Conservation (phyloP, 2,329 filamentous ascomycete genomes). For the Claviceps humidiphila region DNA sequence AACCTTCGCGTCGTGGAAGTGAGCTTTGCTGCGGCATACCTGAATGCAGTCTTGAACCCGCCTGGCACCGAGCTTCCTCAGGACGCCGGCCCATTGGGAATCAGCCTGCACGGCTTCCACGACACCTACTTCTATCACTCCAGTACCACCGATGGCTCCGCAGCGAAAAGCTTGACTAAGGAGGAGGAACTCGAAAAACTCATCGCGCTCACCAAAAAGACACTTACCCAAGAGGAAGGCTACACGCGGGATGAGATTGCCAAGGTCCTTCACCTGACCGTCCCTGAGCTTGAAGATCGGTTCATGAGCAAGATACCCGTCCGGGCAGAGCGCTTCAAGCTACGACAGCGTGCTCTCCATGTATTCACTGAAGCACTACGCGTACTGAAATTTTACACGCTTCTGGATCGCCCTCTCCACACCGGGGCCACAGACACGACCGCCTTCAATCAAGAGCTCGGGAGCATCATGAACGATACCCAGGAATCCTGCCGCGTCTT, state of each 20-base stretch:
- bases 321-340: slow-evolving; percentile 73
- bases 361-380: slow-evolving; percentile 83
- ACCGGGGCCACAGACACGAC: slow-evolving; percentile 36
- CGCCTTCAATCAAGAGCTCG: slow-evolving; percentile 54
- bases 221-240: slow-evolving; percentile 65
- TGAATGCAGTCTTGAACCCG: slow-evolving; percentile 45
- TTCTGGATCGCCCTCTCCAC: slow-evolving; percentile 46
- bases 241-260: slow-evolving; percentile 85
- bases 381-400: slow-evolving; percentile 68
- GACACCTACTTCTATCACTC: slow-evolving; percentile 57
- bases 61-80: slow-evolving; percentile 48
- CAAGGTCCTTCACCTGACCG: slow-evolving; percentile 51
- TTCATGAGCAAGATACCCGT: slow-evolving; percentile 87
- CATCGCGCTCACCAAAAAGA: slow-evolving; percentile 53
- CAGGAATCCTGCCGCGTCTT: slow-evolving; percentile 76
- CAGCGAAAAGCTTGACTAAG: slow-evolving; percentile 30
- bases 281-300: slow-evolving; percentile 57
- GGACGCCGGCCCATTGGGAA: slow-evolving; percentile 71
- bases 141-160: slow-evolving; percentile 22
- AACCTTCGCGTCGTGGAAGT: slow-evolving; percentile 95
- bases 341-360: slow-evolving; percentile 77
- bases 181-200: slow-evolving; percentile 62
- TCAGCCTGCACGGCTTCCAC: slow-evolving; percentile 78
- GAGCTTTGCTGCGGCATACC: slow-evolving; percentile 66
- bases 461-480: slow-evolving; percentile 75